phyloP scores from a whole-genome alignment of 1,284 basidiomycete species.

The Sparassis latifolia region DNA sequence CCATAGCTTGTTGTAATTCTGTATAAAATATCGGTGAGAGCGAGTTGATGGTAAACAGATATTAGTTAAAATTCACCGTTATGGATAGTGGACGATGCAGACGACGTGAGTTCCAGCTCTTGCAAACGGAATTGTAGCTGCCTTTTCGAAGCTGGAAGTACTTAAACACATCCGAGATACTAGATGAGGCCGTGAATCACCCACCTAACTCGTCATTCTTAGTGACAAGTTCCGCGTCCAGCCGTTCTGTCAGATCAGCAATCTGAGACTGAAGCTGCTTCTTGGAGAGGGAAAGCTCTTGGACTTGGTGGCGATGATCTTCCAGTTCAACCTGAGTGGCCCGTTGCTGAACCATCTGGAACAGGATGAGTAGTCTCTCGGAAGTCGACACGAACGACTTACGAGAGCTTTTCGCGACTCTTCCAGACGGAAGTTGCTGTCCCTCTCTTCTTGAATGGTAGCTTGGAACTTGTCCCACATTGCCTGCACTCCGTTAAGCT shows the following conservation, averaged over 20 bases:
- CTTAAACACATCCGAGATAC: neutral
- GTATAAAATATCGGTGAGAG: neutral
- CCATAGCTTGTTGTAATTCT: conserved; percentile 60
- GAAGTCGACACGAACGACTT: conserved; percentile 14
- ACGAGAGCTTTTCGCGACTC: conserved; percentile 71
- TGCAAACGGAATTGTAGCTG: conserved; percentile 57
- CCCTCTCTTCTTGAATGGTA: conserved; percentile 53
- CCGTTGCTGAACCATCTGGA: conserved; percentile 62
- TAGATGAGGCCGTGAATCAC: conserved; percentile 7
- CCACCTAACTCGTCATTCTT: conserved; percentile 57
- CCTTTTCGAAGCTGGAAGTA: conserved; percentile 43
- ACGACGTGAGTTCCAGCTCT: conserved; percentile 58
- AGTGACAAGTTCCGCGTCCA: conserved; percentile 44
- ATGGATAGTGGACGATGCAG: conserved; percentile 53
- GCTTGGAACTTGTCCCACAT: conserved; percentile 68
- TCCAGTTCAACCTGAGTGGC: conserved; percentile 60
- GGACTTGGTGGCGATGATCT: conserved; percentile 50
- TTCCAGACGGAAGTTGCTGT: conserved; percentile 57
- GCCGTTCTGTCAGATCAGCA: conserved; percentile 45
- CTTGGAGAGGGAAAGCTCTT: conserved; percentile 50
- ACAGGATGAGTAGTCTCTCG: neutral
- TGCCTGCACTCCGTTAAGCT: conserved; percentile 58
- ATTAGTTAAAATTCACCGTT: conserved; percentile 35
- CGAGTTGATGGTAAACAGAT: neutral
- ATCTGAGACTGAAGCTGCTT: conserved; percentile 55